phyloP scores from a whole-genome alignment of 1,139 yeast species.

The Taphrina confusa region DNA sequence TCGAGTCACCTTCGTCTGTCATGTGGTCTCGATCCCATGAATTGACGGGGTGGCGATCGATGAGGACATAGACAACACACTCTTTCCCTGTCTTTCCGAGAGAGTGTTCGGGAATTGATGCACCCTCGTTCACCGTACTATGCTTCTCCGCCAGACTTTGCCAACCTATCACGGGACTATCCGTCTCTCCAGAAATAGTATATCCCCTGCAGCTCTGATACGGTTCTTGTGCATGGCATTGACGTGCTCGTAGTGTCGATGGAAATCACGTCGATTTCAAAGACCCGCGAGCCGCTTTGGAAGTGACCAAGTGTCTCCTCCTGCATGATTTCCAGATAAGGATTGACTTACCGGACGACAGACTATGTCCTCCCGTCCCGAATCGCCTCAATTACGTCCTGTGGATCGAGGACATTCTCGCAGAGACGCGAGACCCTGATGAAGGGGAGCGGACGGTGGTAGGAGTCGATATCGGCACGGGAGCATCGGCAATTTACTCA shows the following conservation, averaged over 20 bases:
- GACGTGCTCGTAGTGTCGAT: conserved; percentile 6
- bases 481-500: conserved; percentile 42
- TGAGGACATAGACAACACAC: too few relatives aligned
- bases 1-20: too few relatives aligned
- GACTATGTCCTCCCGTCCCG: conserved; percentile 42
- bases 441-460: background rate
- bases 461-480: conserved; percentile 42
- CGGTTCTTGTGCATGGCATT: background rate
- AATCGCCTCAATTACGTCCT: conserved; percentile 41
- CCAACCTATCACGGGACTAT: conserved; percentile 11
- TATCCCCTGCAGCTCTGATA: background rate
- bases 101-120: too few relatives aligned
- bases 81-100: too few relatives aligned
- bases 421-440: conserved; percentile 26
- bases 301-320: conserved; percentile 39
- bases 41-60: too few relatives aligned
- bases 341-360: conserved; percentile 36
- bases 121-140: conserved; percentile 23
- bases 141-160: conserved; percentile 28
- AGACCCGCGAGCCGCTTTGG: conserved; percentile 40
- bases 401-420: conserved; percentile 41
- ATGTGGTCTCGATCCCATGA: too few relatives aligned
- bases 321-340: conserved; percentile 38
- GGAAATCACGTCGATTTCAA: conserved; percentile 37
- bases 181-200: conserved; percentile 26